Evolutionary conservation across 2,329 filamentous ascomycete species (phyloP).

Genomic region (Aspergillus versicolor): DNA sequence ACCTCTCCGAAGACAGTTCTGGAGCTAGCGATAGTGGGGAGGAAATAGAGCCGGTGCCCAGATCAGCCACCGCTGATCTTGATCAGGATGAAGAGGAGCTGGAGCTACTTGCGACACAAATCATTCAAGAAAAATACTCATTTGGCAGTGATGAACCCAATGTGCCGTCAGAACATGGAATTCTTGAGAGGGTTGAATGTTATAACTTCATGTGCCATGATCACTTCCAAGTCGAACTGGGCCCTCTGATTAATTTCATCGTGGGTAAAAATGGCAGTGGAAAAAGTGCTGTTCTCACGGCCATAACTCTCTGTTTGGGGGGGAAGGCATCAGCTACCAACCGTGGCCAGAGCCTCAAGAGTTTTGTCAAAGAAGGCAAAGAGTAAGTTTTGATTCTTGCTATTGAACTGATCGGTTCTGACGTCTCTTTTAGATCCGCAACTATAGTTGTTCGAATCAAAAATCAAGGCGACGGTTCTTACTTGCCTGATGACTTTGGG

Average conservation of each 20-base stretch:
- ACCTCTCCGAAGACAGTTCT: conserved; percentile 15
- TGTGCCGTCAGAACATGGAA: conserved; percentile 74
- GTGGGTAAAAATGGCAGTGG: conserved; percentile 97
- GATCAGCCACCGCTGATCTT: conserved; percentile 22
- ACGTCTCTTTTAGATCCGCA: conserved; percentile 41
- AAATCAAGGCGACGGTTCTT: conserved; percentile 82
- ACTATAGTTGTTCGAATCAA: conserved; percentile 82
- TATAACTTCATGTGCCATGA: conserved; percentile 97
- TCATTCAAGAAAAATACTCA: conserved; percentile 53
- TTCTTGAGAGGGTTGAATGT: conserved; percentile 83
- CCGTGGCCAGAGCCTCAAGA: conserved; percentile 83
- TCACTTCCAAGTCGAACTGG: conserved; percentile 77
- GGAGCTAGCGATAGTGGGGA: conserved; percentile 22
- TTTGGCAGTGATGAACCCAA: conserved; percentile 62
- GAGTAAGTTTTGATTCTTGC: conserved; percentile 55
- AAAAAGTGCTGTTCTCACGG: conserved; percentile 93
- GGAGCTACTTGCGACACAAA: conserved; percentile 65
- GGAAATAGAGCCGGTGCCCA: conserved; percentile 7
- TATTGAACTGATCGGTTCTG: conserved; percentile 6
- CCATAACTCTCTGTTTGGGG: conserved; percentile 89
- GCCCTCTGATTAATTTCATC: conserved; percentile 95
- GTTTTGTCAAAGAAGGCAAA: conserved; percentile 83
- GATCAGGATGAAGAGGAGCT: conserved; percentile 38
- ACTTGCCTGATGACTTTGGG: conserved; percentile 78
- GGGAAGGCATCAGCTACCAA: conserved; percentile 93